Evolutionary conservation across 2,329 filamentous ascomycete genomes (phyloP).

Genomic region (Pseudocercospora cruenta): DNA sequence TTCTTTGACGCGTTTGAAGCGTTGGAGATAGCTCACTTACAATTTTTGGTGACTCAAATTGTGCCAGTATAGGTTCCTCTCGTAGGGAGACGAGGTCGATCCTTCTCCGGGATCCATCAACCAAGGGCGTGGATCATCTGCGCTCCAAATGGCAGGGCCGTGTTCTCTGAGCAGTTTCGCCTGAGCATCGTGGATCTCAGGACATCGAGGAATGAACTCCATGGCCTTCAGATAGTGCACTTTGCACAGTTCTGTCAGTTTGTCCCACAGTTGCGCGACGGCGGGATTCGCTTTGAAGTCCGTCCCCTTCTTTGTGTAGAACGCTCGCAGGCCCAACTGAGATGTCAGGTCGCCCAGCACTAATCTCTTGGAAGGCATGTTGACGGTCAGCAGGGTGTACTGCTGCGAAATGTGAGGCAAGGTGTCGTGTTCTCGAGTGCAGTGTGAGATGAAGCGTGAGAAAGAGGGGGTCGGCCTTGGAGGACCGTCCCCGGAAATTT

Average conservation of each 20-base stretch:
- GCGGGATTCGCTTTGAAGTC: constrained; percentile 4
- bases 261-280: constrained; percentile 6
- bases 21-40: not conserved
- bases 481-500: too few relatives aligned
- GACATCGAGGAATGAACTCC: not conserved
- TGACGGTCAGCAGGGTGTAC: not conserved
- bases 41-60: not conserved
- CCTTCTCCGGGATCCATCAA: constrained; percentile 6
- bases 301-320: not conserved
- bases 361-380: not conserved
- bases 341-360: constrained; percentile 5
- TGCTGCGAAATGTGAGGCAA: too few relatives aligned
- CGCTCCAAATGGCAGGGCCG: constrained; percentile 10
- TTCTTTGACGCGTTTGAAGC: too few relatives aligned
- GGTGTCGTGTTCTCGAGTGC: too few relatives aligned
- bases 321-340: constrained; percentile 8
- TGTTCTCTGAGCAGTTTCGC: not conserved
- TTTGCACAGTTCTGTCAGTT: constrained; percentile 8
- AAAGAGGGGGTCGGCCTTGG: too few relatives aligned
- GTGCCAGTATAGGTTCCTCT: constrained; percentile 11
- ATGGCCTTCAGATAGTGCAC: constrained; percentile 9
- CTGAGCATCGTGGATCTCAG: not conserved
- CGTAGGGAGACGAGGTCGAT: not conserved
- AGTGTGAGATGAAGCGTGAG: too few relatives aligned
- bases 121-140: constrained; percentile 4